These are phyloP conservation scores for Botryosphaeria dothidea DNA, from an alignment of 2,329 filamentous ascomycete species.

Conservation along the genomic window DNA sequence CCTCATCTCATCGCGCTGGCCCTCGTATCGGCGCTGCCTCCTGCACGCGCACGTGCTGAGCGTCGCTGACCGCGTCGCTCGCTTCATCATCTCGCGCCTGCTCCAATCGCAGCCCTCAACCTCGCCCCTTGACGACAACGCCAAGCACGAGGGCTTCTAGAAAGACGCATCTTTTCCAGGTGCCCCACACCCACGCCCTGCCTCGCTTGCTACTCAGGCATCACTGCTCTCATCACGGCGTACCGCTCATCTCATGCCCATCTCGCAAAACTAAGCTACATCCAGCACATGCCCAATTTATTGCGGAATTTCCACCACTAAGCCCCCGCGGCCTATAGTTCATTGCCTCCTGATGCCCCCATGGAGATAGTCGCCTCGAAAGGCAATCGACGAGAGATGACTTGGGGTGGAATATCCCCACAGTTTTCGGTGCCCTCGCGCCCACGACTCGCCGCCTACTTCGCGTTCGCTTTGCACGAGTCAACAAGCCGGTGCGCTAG, in stretches of 20 bases:
- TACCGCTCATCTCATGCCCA: background rate
- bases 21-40: background rate
- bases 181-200: background rate
- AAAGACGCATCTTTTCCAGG: conserved; percentile 1
- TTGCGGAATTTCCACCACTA: conserved; percentile 10
- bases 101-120: background rate
- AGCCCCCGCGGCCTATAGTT: conserved; percentile 1
- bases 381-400: background rate
- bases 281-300: background rate
- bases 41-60: conserved; percentile 11
- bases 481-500: background rate
- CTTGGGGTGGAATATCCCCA: background rate
- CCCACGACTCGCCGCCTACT: background rate
- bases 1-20: background rate
- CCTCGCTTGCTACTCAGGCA: conserved; percentile 9
- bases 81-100: conserved; percentile 5
- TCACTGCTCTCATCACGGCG: background rate
- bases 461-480: conserved; percentile 15
- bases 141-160: background rate
- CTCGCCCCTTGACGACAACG: background rate
- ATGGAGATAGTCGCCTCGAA: background rate
- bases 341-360: background rate
- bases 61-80: conserved; percentile 9
- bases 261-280: conserved; percentile 8
- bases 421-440: background rate